phyloP scores from a whole-genome alignment of 2,329 filamentous ascomycete species.

The Teratosphaeria pseudoeucalypti region DNA sequence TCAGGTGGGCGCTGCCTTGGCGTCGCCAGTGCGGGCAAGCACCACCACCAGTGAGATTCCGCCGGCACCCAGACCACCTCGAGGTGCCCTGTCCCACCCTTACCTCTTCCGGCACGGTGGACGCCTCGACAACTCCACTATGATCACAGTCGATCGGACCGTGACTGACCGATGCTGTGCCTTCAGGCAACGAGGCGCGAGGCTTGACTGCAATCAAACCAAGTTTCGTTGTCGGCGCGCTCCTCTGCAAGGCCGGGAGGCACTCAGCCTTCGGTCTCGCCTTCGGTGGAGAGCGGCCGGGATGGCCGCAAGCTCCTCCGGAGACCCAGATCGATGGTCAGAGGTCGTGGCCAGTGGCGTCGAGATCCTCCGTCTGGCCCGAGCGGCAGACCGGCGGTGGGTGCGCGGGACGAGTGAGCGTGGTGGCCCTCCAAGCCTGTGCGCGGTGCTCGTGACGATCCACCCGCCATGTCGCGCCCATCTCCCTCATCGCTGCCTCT shows the following conservation, averaged over 20 bases:
- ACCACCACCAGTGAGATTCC: not conserved
- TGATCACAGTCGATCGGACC: not conserved
- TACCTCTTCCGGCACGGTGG: not conserved
- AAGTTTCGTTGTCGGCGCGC: not conserved
- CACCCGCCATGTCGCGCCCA: not conserved
- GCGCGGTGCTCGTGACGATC: no score
- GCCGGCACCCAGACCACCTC: not conserved
- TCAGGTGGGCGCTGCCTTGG: conserved; percentile 1
- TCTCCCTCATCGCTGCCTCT: not conserved
- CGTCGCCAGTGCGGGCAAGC: not conserved
- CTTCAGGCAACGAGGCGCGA: not conserved
- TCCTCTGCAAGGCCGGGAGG: not conserved
- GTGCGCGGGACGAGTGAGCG: no score
- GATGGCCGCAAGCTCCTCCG: not conserved
- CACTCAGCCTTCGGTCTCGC: not conserved
- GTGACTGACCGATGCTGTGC: not conserved
- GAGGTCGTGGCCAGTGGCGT: not conserved
- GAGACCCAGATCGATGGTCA: not conserved
- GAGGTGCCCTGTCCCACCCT: not conserved
- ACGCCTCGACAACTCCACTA: not conserved
- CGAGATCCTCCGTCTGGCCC: not conserved
- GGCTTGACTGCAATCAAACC: not conserved
- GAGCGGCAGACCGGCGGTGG: not conserved
- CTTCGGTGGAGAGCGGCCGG: not conserved
- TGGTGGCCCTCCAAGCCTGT: no score